Evolutionary conservation across 2,329 filamentous ascomycete genomes (phyloP).

Genomic region (Beauveria scarabaeidicola): DNA sequence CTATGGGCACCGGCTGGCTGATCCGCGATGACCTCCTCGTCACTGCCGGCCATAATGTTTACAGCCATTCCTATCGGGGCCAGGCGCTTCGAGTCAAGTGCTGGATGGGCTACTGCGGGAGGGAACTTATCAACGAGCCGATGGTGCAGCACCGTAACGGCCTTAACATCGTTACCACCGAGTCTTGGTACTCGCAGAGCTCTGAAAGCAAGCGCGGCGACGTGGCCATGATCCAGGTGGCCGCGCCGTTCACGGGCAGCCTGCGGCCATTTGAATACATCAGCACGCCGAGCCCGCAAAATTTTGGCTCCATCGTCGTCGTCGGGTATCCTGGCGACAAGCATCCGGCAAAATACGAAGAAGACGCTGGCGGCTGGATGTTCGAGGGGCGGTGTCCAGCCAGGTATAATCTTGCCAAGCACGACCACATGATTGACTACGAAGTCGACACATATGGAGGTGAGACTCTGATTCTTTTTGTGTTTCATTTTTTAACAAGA

Average conservation of each 20-base stretch:
- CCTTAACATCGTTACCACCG: background rate
- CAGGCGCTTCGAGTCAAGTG: background rate
- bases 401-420: background rate
- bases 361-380: background rate
- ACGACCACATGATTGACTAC: background rate
- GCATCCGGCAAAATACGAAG: background rate
- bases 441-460: background rate
- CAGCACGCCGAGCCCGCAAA: background rate
- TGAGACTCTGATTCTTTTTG: background rate
- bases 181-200: background rate
- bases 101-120: background rate
- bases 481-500: too few relatives aligned
- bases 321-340: background rate
- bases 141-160: background rate
- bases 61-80: background rate
- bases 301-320: background rate
- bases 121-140: background rate
- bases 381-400: background rate
- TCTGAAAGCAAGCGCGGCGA: background rate
- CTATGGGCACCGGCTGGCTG: conserved; percentile 3
- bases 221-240: background rate
- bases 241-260: too few relatives aligned
- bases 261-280: background rate
- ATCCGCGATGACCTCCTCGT: background rate
- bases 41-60: background rate